These are phyloP conservation scores for Fusarium sacchari DNA, from an alignment of 2,329 filamentous ascomycete genomes.

Conservation along the genomic window DNA sequence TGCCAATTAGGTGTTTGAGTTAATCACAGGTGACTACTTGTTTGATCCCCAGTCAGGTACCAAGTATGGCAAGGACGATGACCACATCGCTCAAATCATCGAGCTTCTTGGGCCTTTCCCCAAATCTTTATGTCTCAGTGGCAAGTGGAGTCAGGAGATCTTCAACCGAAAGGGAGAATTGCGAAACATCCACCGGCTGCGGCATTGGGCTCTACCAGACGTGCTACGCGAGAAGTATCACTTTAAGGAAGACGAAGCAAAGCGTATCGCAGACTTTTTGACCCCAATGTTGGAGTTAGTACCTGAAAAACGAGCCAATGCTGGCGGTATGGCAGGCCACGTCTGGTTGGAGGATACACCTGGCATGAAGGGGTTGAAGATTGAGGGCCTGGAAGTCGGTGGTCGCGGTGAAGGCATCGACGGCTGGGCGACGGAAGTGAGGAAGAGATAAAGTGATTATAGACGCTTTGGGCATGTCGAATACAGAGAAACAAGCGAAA, in stretches of 20 bases:
- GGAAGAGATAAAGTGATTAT: slow-evolving; percentile 70
- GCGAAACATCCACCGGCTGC: slow-evolving; percentile 94
- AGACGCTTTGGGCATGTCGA: slow-evolving; percentile 33
- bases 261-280: slow-evolving; percentile 82
- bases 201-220: slow-evolving; percentile 94
- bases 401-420: slow-evolving; percentile 92
- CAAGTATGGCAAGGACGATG: slow-evolving; percentile 99
- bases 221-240: slow-evolving; percentile 97
- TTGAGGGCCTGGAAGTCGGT: slow-evolving; percentile 79
- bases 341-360: slow-evolving; percentile 84
- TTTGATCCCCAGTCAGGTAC: slow-evolving; percentile 98
- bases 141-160: slow-evolving; percentile 98
- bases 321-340: slow-evolving; percentile 92
- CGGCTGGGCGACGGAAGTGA: slow-evolving; percentile 90
- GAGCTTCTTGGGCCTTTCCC: slow-evolving; percentile 94
- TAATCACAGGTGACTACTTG: slow-evolving; percentile 97
- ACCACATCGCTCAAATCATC: slow-evolving; percentile 99
- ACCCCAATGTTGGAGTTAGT: slow-evolving; percentile 90
- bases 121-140: slow-evolving; percentile 88
- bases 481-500: slow-evolving; percentile 37
- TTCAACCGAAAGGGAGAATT: slow-evolving; percentile 98
- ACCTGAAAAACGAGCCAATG: slow-evolving; percentile 90
- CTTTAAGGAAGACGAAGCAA: slow-evolving; percentile 83
- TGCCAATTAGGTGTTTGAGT: slow-evolving; percentile 82
- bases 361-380: slow-evolving; percentile 84